These are phyloP conservation scores for Phtheirospermum japonicum DNA, from an alignment of 257 asterid genomes.

Conservation along the genomic window DNA sequence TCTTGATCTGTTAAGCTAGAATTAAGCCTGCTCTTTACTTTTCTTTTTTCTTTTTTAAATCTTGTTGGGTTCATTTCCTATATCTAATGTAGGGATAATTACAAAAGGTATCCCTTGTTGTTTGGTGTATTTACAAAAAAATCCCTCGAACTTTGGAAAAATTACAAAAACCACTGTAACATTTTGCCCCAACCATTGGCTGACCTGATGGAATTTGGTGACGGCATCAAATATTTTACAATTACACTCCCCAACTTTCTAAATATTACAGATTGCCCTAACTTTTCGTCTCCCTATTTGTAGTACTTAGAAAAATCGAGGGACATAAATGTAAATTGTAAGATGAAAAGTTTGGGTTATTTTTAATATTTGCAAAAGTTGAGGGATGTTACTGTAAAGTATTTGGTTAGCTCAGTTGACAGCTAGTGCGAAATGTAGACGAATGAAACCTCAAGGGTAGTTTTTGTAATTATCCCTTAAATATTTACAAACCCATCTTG, in stretches of 20 bases:
- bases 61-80: constrained; percentile 17
- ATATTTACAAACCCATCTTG: not conserved
- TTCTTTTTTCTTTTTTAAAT: too few species aligned
- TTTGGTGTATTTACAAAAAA: not conserved
- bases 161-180: not conserved
- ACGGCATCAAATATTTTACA: not conserved
- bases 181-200: not conserved
- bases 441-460: not conserved
- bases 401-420: too few species aligned
- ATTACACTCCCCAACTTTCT: not conserved
- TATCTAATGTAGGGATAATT: not conserved
- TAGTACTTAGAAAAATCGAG: not conserved
- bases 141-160: too few species aligned
- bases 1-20: constrained; percentile 15
- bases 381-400: too few species aligned
- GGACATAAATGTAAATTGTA: not conserved
- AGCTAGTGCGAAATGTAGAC: too few species aligned
- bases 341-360: too few species aligned
- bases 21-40: constrained; percentile 5
- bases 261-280: not conserved
- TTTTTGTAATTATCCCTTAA: not conserved
- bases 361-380: too few species aligned
- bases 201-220: not conserved
- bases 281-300: not conserved
- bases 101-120: not conserved